Evolutionary conservation across 352 stramenopile species (phyloP).

Genomic region (Phytophthora macrochlamydospora): DNA sequence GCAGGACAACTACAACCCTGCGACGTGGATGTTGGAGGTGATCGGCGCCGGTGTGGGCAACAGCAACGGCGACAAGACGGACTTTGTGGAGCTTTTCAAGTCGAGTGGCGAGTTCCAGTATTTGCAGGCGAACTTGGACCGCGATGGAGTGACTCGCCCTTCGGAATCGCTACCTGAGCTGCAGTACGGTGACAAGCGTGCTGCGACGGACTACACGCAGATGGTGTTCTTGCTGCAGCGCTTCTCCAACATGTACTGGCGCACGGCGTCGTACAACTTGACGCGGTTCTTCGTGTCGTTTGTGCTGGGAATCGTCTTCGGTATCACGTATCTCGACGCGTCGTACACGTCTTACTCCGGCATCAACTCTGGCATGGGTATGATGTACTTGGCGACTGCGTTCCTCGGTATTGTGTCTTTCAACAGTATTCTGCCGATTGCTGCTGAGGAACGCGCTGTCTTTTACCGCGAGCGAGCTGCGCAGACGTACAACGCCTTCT

Average conservation of each 20-base stretch:
- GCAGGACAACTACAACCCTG: conserved; percentile 66
- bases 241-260: conserved; percentile 57
- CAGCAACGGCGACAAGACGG: conserved; percentile 9
- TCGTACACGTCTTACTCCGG: conserved; percentile 13
- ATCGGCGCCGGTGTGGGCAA: conserved; percentile 6
- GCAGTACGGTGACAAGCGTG: conserved; percentile 28
- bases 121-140: conserved; percentile 26
- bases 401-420: conserved; percentile 47
- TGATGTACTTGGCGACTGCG: conserved; percentile 73
- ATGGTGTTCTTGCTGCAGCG: background rate
- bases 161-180: conserved; percentile 23
- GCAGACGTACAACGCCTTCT: background rate
- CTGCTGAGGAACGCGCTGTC: background rate
- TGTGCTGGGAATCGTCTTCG: conserved; percentile 70
- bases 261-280: conserved; percentile 15
- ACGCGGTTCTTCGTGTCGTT: conserved; percentile 60
- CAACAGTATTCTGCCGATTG: background rate
- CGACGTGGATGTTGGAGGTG: conserved; percentile 2
- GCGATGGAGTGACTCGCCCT: conserved; percentile 20
- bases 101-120: conserved; percentile 20
- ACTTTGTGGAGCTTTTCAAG: conserved; percentile 36
- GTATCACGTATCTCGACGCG: conserved; percentile 51
- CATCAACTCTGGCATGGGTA: conserved; percentile 37
- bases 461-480: background rate
- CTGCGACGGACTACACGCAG: background rate